Percentiles rank a stretch among this genome's conserved stretches.
Conservation (phyloP, 2,329 filamentous ascomycete species). For the Colletotrichum chrysophilum region DNA sequence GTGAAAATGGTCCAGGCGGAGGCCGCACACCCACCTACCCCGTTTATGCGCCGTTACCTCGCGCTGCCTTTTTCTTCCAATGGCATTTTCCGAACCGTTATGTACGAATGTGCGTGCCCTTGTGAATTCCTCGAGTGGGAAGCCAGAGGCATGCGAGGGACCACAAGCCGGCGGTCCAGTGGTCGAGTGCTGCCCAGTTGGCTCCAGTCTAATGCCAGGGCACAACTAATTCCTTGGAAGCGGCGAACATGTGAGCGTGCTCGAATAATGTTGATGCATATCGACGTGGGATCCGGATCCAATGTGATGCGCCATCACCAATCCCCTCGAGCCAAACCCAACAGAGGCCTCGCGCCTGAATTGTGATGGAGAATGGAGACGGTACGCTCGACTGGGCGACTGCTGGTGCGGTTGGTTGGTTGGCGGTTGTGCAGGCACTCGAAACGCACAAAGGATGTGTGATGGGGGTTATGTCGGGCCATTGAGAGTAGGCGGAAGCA, state of each 20-base stretch:
- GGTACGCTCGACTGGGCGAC: not conserved
- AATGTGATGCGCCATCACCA: not conserved
- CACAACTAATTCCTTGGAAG: constrained; percentile 11
- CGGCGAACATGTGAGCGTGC: constrained; percentile 16
- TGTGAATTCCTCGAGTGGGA: constrained; percentile 8
- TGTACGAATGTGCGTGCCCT: constrained; percentile 5
- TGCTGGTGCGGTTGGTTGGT: not conserved
- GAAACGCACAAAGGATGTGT: constrained; percentile 22
- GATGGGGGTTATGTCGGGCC: constrained; percentile 6
- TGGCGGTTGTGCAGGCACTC: constrained; percentile 19
- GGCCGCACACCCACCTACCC: constrained; percentile 11
- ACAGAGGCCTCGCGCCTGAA: not conserved
- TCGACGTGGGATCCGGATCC: constrained; percentile 13
- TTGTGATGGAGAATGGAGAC: not conserved
- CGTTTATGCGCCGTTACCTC: not conserved
- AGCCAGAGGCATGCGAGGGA: constrained; percentile 11
- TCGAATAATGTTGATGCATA: constrained; percentile 21
- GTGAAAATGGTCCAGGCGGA: constrained; percentile 14
- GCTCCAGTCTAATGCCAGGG: not conserved
- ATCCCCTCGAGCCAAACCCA: not conserved
- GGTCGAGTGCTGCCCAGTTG: not conserved
- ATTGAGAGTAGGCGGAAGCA: constrained; percentile 2
- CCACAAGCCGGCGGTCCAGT: not conserved
- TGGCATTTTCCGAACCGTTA: not conserved
- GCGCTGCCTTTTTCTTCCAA: not conserved